Base-by-base conservation (phyloP, 352 stramenopile species). In the Plasmopara halstedii region DNA sequence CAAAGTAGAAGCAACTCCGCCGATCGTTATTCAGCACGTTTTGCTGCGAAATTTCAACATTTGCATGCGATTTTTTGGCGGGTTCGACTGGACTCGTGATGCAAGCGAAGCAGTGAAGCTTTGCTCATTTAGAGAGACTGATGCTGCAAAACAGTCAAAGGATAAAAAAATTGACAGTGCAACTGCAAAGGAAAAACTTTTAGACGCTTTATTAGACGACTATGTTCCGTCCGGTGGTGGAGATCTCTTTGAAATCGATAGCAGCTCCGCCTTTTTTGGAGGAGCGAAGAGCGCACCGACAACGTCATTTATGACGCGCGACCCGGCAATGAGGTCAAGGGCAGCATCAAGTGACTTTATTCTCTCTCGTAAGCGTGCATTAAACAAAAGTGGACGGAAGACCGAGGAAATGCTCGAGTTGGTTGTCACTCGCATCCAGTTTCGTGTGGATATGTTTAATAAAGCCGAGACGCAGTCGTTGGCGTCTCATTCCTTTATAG, bases 351-450 rank as follows among this genome's bases (percentile, higher is more conserved):
- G 38, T 34, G 49, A 47, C 9, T 22, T 21, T 2, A 45, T 33
- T 4, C 46, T 36, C 10, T 51, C 60, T 42, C 47, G 71, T 26
- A 87, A 86, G 49, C 69, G 74, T 6, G 83, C 70, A 2, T 56
- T 85, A 20, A 92, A 85, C 49, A 91, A 87, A 48, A 83, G 65
- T 36, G 78, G 81, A 4, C 65, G 83, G 6, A 94, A 94, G 53
- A 94, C 83, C 0, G 83, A 94, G 50, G 80, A 94, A 59, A 94
- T 94, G 83, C 64, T 94, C 1, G 83, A 94, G 54, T 40, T 94
- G 40, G 64, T 83, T 10, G 64, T 90, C 15, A 85, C 74, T 15
- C 70, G 80, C 5, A 85, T 94, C 34, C 79, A 94, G 39, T 36
- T 92, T n/a, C 80, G 83, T 11, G 43, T 94, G 46, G 83, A 94